Base-by-base conservation (phyloP, 768 basidiomycete genomes). In the Tricholoma flavovirens region DNA sequence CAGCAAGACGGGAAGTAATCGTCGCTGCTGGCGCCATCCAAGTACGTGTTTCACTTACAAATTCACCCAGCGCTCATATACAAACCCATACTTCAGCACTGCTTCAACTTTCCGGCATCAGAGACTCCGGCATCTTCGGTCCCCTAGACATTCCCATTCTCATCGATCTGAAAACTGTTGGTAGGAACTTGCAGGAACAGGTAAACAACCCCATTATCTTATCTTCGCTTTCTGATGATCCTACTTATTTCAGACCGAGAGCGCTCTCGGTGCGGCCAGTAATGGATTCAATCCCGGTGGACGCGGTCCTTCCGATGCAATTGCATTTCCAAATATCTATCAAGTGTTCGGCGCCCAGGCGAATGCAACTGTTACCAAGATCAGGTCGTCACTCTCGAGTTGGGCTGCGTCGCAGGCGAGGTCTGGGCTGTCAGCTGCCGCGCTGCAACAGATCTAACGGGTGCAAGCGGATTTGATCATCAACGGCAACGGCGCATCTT, bases 131-230 rank as follows among this genome's bases (percentile, higher is more conserved):
- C 7, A 42, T 79, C 19, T 75, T 84, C 1, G 62, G 61, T 1
- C 68, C 75, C 1, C 70, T 83, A 17, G 79, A 77, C 0, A 81
- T 85, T 62, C 64, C 60, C 11, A 73, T 77, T 3, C 66, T 70
- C n/a, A 67, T 82, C 38, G 66, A 80, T 54, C 68, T 82, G 26
- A 73, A 73, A 58, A 75, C 74, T 3, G 81, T 83, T 4, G 82
- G 82, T 5, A 75, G 73, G 66, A 83, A 84, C 63, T 72, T 84
- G 22, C 82, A 83, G 64, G 82, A 83, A 60, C 80, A 82, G 69
- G 75, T 73, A 49, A 5, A 26, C 24, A 10, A 26, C 51, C 22
- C 17, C 24, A 26, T 26, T 26, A 26, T 26, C 5, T 5, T 24
- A 19, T 22, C 1, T 42, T 12, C 15, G n/a, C 38, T 24, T 26